Evolutionary conservation across 2,329 filamentous ascomycete genomes (phyloP).

Genomic region (Colletotrichum tofieldiae): DNA sequence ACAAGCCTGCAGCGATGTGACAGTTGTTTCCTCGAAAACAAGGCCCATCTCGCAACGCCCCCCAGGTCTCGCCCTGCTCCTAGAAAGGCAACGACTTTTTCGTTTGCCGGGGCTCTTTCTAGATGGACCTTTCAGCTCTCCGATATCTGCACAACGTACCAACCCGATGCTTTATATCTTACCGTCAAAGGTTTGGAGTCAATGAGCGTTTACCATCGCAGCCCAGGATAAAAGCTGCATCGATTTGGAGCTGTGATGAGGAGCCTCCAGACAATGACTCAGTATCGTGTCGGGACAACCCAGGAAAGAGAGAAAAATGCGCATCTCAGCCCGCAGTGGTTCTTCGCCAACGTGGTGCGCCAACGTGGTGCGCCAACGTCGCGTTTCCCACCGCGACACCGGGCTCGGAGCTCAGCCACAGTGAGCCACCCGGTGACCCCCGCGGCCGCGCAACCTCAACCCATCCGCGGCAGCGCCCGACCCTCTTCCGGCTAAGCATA

Average conservation of each 20-base stretch:
- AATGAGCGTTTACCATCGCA: not conserved
- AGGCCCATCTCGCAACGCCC: too few relatives aligned
- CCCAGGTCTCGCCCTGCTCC: too few relatives aligned
- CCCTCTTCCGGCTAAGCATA: not conserved
- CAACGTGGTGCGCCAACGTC: not conserved
- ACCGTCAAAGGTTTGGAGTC: not conserved
- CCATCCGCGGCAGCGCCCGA: not conserved
- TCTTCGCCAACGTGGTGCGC: not conserved
- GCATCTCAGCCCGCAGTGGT: not conserved
- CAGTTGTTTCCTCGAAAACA: not conserved
- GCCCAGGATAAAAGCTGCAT: not conserved
- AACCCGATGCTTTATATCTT: not conserved
- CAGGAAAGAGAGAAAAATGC: not conserved
- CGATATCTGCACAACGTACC: too few relatives aligned
- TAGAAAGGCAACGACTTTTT: too few relatives aligned
- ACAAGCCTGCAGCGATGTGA: too few relatives aligned
- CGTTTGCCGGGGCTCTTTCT: not conserved
- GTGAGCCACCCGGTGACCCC: constrained; percentile 1
- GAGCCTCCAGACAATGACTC: not conserved
- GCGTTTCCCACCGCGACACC: too few relatives aligned
- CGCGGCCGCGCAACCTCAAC: constrained; percentile 2
- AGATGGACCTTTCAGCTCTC: not conserved
- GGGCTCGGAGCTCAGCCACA: not conserved
- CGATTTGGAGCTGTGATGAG: not conserved
- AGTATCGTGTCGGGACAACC: not conserved